Evolutionary conservation across 352 stramenopile genomes (phyloP), one percentile per base, ranked within the genome.

Genomic region (Phytopythium oedochilum): DNA sequence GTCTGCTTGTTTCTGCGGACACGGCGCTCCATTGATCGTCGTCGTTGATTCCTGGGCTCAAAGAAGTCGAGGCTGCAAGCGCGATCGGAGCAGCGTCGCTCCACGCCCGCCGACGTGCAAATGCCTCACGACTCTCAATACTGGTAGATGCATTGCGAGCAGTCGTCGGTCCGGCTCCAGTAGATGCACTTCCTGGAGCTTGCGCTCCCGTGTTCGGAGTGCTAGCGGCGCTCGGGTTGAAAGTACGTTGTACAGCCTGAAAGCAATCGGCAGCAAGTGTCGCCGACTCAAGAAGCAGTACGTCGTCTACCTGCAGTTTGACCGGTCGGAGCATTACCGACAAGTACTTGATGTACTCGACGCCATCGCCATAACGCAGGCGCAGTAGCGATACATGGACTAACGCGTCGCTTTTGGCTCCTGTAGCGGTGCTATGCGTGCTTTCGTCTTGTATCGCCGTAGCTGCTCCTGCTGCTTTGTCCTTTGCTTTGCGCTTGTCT

Each of bases 311-410:
- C 47, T 89, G 78, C 4, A 89, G 45, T 11, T 72, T 66, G 10
- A 72, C 70, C 4, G 85, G 85, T 43, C 91, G 85, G 53, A 94
- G 62, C 77, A 94, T 90, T 1, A 76, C 75, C 1, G 85, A 92
- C 17, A 94, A 71, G 43, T 94, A 94, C 56, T 93, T 92, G 57
- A 94, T 86, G 46, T 93, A 96, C 57, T 96, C 84, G 35, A 94
- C 85, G 31, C 89, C 83, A 15, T 86, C 78, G 14, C 85, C 82
- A 34, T 93, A 93, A 52, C 75, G 80, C 0, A 94, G 61, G n/a
- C 82, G 72, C 17, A 94, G 67, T 9, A 92, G 57, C 5, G 86
- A 96, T 9, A 93, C 31, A 50, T 96, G 86, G 11, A 96, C 76
- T 25, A 93, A 92, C 10, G 73, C 32, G 61, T 63, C 52, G 28